phyloP scores from a whole-genome alignment of 306 rosid genomes.

The Prunus davidiana region DNA sequence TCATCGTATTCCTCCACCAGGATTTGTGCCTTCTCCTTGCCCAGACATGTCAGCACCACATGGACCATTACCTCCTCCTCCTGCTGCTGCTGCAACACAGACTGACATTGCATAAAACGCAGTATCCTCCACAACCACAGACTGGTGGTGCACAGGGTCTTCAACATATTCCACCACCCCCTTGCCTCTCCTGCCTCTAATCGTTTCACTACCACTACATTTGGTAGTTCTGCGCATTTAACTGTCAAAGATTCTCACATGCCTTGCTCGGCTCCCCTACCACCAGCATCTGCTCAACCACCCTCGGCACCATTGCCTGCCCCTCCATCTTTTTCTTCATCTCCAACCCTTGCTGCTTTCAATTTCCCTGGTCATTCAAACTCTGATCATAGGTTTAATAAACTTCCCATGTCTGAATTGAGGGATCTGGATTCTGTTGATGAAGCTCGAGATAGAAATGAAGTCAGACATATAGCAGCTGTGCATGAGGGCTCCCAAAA shows the following conservation, averaged over 20 bases:
- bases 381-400: constrained; percentile 6
- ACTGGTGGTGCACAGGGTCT: constrained; percentile 40
- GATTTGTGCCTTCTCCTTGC: constrained; percentile 28
- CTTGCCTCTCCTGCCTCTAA: constrained; percentile 34
- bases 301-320: constrained; percentile 50
- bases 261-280: constrained; percentile 39
- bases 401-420: constrained; percentile 18
- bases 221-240: constrained; percentile 33
- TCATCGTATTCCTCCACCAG: constrained; percentile 22
- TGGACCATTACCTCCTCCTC: too few relatives aligned
- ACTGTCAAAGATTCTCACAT: constrained; percentile 39
- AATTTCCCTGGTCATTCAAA: neutral
- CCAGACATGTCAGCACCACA: neutral
- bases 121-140: constrained; percentile 29
- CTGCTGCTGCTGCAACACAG: too few relatives aligned
- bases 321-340: constrained; percentile 21
- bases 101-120: constrained; percentile 26
- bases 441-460: constrained; percentile 20
- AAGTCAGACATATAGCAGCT: constrained; percentile 24
- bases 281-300: constrained; percentile 45
- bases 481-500: constrained; percentile 20
- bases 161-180: constrained; percentile 41
- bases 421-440: constrained; percentile 27
- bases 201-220: constrained; percentile 26
- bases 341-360: constrained; percentile 9